Conservation (phyloP, 1,284 basidiomycete species). For the Psilocybe mexicana region DNA sequence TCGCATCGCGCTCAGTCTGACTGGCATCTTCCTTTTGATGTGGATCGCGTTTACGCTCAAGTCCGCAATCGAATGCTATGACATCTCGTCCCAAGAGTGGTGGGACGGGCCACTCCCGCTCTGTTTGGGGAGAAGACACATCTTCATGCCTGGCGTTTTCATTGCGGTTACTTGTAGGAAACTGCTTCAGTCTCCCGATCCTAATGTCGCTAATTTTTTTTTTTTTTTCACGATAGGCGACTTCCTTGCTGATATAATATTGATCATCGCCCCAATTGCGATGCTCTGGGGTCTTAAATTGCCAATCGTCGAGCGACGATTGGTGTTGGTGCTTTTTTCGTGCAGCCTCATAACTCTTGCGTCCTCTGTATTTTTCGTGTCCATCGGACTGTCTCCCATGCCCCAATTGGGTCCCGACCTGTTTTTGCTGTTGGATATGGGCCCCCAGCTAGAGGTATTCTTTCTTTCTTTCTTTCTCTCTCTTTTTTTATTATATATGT, state of each 20-base stretch:
- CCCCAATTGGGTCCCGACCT: background rate
- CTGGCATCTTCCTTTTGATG: background rate
- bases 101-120: background rate
- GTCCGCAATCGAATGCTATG: background rate
- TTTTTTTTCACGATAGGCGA: background rate
- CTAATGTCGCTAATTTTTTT: background rate
- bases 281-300: constrained; percentile 11
- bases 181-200: background rate
- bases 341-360: constrained; percentile 2
- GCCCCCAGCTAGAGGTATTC: background rate
- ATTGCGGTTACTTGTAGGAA: background rate
- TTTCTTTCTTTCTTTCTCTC: no score
- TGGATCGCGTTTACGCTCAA: background rate
- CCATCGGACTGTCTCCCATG: background rate
- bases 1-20: constrained; percentile 1
- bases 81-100: background rate
- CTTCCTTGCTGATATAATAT: background rate
- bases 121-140: background rate
- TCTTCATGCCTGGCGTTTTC: background rate
- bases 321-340: constrained; percentile 7
- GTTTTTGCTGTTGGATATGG: background rate
- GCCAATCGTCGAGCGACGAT: background rate
- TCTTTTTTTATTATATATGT: no score
- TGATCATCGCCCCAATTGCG: constrained; percentile 3
- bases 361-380: background rate